Evolutionary conservation across 2,329 filamentous ascomycete species (phyloP).

Genomic region (Xylaria sp.): DNA sequence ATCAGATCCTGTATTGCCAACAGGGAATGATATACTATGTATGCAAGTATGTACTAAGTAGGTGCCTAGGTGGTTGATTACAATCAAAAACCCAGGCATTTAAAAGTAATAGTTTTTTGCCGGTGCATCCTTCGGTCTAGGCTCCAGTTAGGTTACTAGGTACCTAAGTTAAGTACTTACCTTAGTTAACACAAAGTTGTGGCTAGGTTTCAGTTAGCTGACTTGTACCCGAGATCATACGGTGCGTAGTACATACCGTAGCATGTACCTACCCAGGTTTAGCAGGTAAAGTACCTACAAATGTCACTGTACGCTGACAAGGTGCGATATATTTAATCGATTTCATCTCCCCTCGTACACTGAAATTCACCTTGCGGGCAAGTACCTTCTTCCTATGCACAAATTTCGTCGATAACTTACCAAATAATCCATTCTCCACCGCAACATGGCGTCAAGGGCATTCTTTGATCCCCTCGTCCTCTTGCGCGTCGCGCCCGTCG

Average conservation of each 20-base stretch:
- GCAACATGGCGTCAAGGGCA: slow-evolving; percentile 53
- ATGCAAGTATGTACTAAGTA: too few relatives aligned
- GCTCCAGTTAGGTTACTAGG: too few relatives aligned
- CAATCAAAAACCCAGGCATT: too few relatives aligned
- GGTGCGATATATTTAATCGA: not conserved
- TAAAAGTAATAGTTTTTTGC: not conserved
- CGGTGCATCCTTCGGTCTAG: not conserved
- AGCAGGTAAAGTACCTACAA: too few relatives aligned
- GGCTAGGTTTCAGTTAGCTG: not conserved
- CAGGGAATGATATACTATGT: too few relatives aligned
- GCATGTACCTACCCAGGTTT: too few relatives aligned
- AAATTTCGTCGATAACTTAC: not conserved
- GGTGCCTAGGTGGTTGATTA: too few relatives aligned
- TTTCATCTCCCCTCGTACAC: not conserved
- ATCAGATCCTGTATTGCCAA: not conserved
- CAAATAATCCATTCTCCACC: not conserved
- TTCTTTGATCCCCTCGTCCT: slow-evolving; percentile 54
- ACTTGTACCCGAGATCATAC: not conserved
- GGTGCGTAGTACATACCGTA: not conserved
- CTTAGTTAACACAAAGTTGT: not conserved
- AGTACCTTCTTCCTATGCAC: not conserved
- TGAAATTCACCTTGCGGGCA: not conserved
- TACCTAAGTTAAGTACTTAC: too few relatives aligned
- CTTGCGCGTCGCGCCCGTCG: slow-evolving; percentile 58
- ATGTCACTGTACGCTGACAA: not conserved